These are phyloP conservation scores for Globisporangium orthogonon DNA, from an alignment of 352 stramenopile genomes.

Conservation along the genomic window DNA sequence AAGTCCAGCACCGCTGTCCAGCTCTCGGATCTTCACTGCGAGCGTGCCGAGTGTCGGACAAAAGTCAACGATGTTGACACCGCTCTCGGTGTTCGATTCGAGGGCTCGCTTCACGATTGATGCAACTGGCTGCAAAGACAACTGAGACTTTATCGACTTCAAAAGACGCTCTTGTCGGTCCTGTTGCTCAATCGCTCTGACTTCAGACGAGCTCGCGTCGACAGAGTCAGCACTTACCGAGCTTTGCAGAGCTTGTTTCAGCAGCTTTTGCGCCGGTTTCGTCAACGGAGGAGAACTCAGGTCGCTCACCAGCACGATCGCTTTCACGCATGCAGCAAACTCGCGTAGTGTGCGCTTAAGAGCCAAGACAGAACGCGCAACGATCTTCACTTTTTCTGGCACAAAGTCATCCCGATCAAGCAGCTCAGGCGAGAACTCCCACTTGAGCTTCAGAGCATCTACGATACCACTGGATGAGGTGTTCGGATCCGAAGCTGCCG, in stretches of 20 bases:
- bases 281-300: constrained; percentile 44
- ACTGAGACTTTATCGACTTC: constrained; percentile 12
- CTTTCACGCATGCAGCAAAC: background rate
- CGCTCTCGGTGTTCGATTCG: background rate
- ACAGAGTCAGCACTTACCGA: background rate
- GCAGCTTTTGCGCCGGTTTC: constrained; percentile 30
- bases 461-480: background rate
- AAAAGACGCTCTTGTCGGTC: constrained; percentile 10
- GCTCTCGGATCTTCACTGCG: constrained; percentile 8
- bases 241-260: constrained; percentile 10
- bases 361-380: constrained; percentile 16
- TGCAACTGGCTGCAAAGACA: constrained; percentile 28
- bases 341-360: constrained; percentile 14
- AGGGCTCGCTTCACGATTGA: constrained; percentile 32
- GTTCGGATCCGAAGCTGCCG: background rate
- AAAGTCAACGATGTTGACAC: constrained; percentile 18
- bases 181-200: background rate
- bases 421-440: constrained; percentile 41
- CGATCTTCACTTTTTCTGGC: constrained; percentile 26
- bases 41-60: constrained; percentile 22
- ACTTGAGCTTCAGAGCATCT: constrained; percentile 15
- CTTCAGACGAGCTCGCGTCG: constrained; percentile 9
- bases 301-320: constrained; percentile 46
- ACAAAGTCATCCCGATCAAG: constrained; percentile 34
- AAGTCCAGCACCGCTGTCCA: background rate